Conservation (phyloP, 2,329 filamentous ascomycete species). For the Ophiostoma sp. region DNA sequence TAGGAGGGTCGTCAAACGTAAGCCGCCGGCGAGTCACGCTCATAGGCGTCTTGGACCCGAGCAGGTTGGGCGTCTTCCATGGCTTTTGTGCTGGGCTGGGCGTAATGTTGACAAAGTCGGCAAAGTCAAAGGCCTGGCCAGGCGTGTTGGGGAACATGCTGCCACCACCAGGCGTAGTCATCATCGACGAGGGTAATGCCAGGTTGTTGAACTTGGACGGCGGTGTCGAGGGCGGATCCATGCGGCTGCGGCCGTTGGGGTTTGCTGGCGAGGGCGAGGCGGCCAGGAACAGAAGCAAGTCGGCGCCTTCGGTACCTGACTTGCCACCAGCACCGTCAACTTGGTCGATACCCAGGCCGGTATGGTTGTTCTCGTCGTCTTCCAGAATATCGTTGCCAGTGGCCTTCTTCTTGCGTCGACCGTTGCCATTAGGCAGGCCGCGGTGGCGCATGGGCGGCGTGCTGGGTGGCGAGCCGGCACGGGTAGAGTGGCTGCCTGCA, state of each 20-base stretch:
- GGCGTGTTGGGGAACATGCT: slow-evolving; percentile 75
- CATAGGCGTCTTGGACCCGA: slow-evolving; percentile 52
- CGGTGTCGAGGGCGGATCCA: slow-evolving; percentile 74
- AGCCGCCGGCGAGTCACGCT: slow-evolving; percentile 73
- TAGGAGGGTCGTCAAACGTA: slow-evolving; percentile 68
- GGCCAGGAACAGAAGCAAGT: slow-evolving; percentile 79
- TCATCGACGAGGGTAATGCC: slow-evolving; percentile 78
- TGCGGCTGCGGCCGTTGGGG: slow-evolving; percentile 52
- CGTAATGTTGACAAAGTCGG: slow-evolving; percentile 96
- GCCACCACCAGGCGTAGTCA: slow-evolving; percentile 77
- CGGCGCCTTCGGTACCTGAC: slow-evolving; percentile 75
- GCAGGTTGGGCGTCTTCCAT: slow-evolving; percentile 75
- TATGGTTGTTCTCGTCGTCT: slow-evolving; percentile 17
- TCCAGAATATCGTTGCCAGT: slow-evolving; percentile 38
- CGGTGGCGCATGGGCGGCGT: slow-evolving; percentile 71
- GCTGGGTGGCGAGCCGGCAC: slow-evolving; percentile 76
- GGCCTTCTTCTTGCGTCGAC: slow-evolving; percentile 51
- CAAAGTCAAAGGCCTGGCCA: slow-evolving; percentile 83
- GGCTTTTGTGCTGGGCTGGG: slow-evolving; percentile 88
- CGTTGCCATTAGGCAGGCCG: slow-evolving; percentile 41
- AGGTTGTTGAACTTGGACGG: slow-evolving; percentile 67
- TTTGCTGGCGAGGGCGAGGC: slow-evolving; percentile 87
- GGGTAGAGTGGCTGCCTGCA: slow-evolving; percentile 37
- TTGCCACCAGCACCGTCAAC: slow-evolving; percentile 37
- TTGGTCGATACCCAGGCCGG: slow-evolving; percentile 25